Percentiles rank a stretch among this genome's conserved stretches.
These are phyloP conservation scores for Nematocida minor DNA, from an alignment of 371 early-diverging fungal species.

Conservation along the genomic window DNA sequence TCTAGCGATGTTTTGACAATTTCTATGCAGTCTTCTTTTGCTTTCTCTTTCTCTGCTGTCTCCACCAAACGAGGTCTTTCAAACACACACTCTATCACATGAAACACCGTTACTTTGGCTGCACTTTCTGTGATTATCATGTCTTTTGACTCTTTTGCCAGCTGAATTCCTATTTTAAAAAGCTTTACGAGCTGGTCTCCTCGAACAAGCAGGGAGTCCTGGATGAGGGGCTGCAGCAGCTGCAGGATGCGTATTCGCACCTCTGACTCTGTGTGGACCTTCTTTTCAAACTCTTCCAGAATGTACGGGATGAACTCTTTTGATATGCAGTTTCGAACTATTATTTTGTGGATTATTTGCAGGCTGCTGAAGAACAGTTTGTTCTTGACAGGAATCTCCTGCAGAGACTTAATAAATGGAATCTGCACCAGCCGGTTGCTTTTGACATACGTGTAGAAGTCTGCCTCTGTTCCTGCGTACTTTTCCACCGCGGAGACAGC, in stretches of 20 bases:
- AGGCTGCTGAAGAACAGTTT: slow-evolving; percentile 1
- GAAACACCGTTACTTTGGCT: slow-evolving; percentile 18
- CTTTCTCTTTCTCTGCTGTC: background rate
- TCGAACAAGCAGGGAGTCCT: slow-evolving; percentile 20
- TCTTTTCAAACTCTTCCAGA: slow-evolving; percentile 33
- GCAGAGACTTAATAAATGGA: slow-evolving; percentile 32
- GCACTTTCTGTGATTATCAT: background rate
- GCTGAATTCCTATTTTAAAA: slow-evolving; percentile 31
- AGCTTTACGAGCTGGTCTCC: slow-evolving; percentile 16
- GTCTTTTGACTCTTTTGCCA: slow-evolving; percentile 9
- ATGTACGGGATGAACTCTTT: slow-evolving; percentile 21
- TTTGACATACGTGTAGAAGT: slow-evolving; percentile 3
- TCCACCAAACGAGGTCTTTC: slow-evolving; percentile 8
- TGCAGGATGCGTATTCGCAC: slow-evolving; percentile 22
- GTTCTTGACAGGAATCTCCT: slow-evolving; percentile 35
- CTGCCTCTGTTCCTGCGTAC: background rate
- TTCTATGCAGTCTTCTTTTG: slow-evolving; percentile 10
- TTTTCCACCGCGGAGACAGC: background rate
- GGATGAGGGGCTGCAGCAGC: slow-evolving; percentile 26
- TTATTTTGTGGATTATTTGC: slow-evolving; percentile 11
- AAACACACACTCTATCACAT: slow-evolving; percentile 18
- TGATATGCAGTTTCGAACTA: background rate
- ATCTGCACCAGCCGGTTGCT: background rate
- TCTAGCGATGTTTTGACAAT: slow-evolving; percentile 4
- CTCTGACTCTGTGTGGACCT: background rate